A percentile compares a stretch with the other conserved stretches of the same genome.
phyloP scores from a whole-genome alignment of 768 basidiomycete species.

The Inosperma sp. region DNA sequence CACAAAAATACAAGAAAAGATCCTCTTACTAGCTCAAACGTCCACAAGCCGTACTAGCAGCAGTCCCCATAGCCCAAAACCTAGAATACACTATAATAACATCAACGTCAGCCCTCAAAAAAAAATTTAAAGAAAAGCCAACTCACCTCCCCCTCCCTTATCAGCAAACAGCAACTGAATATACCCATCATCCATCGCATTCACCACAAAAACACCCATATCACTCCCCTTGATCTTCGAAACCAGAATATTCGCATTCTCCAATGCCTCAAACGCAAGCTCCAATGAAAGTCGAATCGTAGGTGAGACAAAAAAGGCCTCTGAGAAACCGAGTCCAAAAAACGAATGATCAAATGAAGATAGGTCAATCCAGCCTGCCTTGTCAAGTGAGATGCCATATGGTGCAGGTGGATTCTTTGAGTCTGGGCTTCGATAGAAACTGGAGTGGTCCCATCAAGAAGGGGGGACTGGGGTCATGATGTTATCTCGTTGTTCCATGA shows the following conservation, averaged over 20 bases:
- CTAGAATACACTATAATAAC: slow-evolving; percentile 27
- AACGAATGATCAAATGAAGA: slow-evolving; percentile 32
- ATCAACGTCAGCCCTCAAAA: not conserved
- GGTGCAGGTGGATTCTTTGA: slow-evolving; percentile 23
- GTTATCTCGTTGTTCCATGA: slow-evolving; percentile 30
- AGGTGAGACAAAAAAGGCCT: slow-evolving; percentile 31
- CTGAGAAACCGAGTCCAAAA: slow-evolving; percentile 33
- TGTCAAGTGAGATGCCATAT: slow-evolving; percentile 30
- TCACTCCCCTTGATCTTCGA: slow-evolving; percentile 31
- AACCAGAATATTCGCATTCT: slow-evolving; percentile 33
- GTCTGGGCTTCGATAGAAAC: slow-evolving; percentile 26
- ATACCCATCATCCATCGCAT: slow-evolving; percentile 31
- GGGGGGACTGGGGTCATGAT: slow-evolving; percentile 27
- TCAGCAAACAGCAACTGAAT: slow-evolving; percentile 27
- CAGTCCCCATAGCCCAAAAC: slow-evolving; percentile 32
- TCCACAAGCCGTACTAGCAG: slow-evolving; percentile 31
- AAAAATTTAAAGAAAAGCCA: not conserved
- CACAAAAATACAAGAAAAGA: not conserved
- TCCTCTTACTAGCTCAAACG: slow-evolving; percentile 34
- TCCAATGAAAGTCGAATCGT: slow-evolving; percentile 30
- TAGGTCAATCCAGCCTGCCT: slow-evolving; percentile 31
- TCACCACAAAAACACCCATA: slow-evolving; percentile 32
- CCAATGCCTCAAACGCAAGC: slow-evolving; percentile 33
- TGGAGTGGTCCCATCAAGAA: slow-evolving; percentile 35
- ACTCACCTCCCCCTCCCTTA: slow-evolving; percentile 30